Percentiles rank a stretch among this genome's conserved stretches.
These are phyloP conservation scores for Leucosporidium yakuticum DNA, from an alignment of 768 basidiomycete species.

Conservation along the genomic window DNA sequence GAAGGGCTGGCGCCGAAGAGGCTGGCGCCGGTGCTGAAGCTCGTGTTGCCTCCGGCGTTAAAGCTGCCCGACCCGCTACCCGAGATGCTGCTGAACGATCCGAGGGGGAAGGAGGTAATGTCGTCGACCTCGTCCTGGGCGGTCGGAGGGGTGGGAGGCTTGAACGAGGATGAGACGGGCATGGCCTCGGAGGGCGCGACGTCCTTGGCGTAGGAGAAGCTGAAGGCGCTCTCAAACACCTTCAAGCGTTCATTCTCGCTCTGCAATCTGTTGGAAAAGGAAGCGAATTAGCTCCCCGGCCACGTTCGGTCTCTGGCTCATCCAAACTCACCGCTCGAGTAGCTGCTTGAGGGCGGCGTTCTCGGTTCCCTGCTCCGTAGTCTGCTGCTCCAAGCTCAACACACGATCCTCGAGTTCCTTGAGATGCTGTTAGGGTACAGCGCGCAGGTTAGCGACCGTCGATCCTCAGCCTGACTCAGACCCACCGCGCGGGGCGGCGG, in stretches of 20 bases:
- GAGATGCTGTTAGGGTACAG: constrained; percentile 59
- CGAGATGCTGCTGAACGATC: constrained; percentile 3
- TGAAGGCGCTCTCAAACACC: constrained; percentile 27
- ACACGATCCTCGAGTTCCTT: constrained; percentile 47
- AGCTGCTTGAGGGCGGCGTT: constrained; percentile 33
- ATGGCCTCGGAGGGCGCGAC: constrained; percentile 15
- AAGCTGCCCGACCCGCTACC: background rate
- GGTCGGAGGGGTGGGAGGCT: background rate
- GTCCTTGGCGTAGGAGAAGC: constrained; percentile 27
- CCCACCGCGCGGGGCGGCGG: background rate
- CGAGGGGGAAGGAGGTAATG: constrained; percentile 1
- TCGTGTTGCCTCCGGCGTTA: background rate
- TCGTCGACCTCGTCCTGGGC: background rate
- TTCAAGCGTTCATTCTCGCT: constrained; percentile 32
- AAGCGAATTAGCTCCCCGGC: background rate
- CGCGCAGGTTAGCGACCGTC: background rate
- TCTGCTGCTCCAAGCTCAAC: constrained; percentile 16
- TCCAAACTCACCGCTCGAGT: constrained; percentile 17
- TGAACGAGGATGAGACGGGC: constrained; percentile 11
- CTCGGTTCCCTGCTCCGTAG: constrained; percentile 14
- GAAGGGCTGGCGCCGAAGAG: background rate
- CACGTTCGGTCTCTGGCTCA: too few relatives aligned
- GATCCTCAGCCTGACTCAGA: background rate
- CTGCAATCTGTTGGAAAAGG: constrained; percentile 5
- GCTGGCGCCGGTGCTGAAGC: background rate